Base-by-base conservation (phyloP, 129 eudicot species). In the Ambrosia artemisiifolia region DNA sequence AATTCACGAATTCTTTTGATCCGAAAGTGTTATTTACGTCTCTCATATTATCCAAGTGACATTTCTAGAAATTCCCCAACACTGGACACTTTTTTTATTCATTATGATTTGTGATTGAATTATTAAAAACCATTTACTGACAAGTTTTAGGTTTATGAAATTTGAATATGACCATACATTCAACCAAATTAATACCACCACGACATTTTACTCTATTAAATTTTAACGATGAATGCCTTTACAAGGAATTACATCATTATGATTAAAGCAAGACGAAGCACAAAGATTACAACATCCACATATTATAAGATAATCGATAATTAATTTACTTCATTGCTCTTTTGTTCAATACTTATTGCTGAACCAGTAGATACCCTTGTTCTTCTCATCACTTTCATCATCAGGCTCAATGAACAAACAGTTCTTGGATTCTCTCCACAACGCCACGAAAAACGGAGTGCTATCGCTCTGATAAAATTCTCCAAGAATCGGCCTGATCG, bases 341-440 rank as follows among this genome's bases (percentile, higher is more conserved):
- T 20, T 46, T 69, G 16, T 34, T 76, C 71, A 77, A 19, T 79
- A 72, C 82, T 86, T 80, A 36, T 74, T 80, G 2, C 77, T 78
- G 75, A 60, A 86, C 91, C 91, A 86, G 73, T 79, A 80, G 32
- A 85, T 65, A 54, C 90, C 90, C 80, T 80, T 80, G 48, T 79
- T 82, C 73, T 69, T 79, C 74, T 85, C 75, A 44, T 82, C 83
- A n/a, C 69, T 75, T 66, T 82, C 87, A 73, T 82, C 87, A 73
- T 85, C 87, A 0, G 74, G 78, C 71, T 82, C 90, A 7, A 85
- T 82, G 42, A 79, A 85, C 47, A 85, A n/a, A 66, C 90, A 82
- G 61, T 79, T 74, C 80, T 85, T 85, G 6, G 84, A 79, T 79
- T 85, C 90, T 63, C 90, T 82, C 84, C 82, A 85, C 53, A 85